A percentile compares a stretch with the other conserved stretches of the same genome.
These are phyloP conservation scores for Psophocarpus tetragonolobus DNA, from an alignment of 306 rosid species.

Conservation along the genomic window DNA sequence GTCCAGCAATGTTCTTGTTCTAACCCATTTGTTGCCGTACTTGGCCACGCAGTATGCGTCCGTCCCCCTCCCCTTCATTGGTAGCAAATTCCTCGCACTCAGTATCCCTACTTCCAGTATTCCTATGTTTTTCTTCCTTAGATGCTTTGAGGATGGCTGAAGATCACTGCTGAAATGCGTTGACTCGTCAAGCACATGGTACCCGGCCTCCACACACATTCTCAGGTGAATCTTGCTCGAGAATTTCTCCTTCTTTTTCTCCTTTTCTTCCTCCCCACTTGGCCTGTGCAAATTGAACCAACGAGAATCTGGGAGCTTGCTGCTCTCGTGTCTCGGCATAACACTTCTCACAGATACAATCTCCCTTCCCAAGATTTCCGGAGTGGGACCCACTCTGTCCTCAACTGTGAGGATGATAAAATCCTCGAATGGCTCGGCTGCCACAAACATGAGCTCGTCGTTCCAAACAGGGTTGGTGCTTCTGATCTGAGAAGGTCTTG, in stretches of 20 bases:
- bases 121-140: slow-evolving; percentile 72
- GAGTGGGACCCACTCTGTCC: slow-evolving; percentile 60
- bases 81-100: slow-evolving; percentile 71
- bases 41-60: slow-evolving; percentile 95
- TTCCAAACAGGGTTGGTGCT: slow-evolving; percentile 66
- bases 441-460: slow-evolving; percentile 91
- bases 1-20: slow-evolving; percentile 83
- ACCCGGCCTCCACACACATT: slow-evolving; percentile 69
- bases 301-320: slow-evolving; percentile 65
- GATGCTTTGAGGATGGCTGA: slow-evolving; percentile 78
- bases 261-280: slow-evolving; percentile 51
- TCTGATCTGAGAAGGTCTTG: slow-evolving; percentile 49
- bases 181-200: slow-evolving; percentile 96
- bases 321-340: slow-evolving; percentile 50
- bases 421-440: slow-evolving; percentile 88
- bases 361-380: slow-evolving; percentile 69
- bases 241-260: slow-evolving; percentile 83
- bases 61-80: slow-evolving; percentile 81
- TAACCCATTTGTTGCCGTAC: slow-evolving; percentile 95
- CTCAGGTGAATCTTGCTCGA: slow-evolving; percentile 85
- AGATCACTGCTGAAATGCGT: slow-evolving; percentile 92
- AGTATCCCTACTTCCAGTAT: slow-evolving; percentile 89
- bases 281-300: slow-evolving; percentile 77
- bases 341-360: slow-evolving; percentile 52
- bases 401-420: slow-evolving; percentile 60